Evolutionary conservation across 208 protist genomes (phyloP), one percentile per base, ranked within the genome.

Genomic region (Trypanosoma boissoni): DNA sequence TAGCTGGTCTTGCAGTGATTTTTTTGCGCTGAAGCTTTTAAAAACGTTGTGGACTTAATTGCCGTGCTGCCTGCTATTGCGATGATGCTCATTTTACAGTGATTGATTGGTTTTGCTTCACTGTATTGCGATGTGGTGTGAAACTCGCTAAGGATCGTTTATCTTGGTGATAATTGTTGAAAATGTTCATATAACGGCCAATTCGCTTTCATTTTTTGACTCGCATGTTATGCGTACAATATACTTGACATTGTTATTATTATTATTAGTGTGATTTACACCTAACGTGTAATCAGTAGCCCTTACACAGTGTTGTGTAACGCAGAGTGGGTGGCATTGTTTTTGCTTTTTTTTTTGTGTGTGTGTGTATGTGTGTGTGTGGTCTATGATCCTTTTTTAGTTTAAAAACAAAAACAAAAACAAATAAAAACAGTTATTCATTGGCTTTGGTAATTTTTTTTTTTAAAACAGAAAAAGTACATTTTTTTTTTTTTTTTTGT

Each of bases 201-300:
- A 53, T 55, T 14, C 58, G 46, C 42, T 74, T 78, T 29, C 84
- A n/a, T 71, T 39, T 45, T 62, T 41, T 63, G 78, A 24, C 29
- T 84, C 5, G 68, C 76, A 34, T 65, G 56, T 23, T 74, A 75
- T 41, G n/a, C 78, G 20, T 88, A 88, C 61, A 64, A 83, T 31
- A 60, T 83, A 20, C 45, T 77, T 43, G 84, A 62, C 3, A 44
- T 88, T 26, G 39, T 88, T 34, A 81, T 91, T 44, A 91, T 91
- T 26, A 37, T 88, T 34, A 81, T 91, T 44, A 91, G 88, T 80
- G 72, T 86, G 10, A 82, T 91, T 26, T 80, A 77, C 39, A 88
- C 80, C 6, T 81, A 76, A 66, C 73, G 70, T 29, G 85, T 86
- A 31, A 29, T 44, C 63, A 16, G 21, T 24, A 21, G 44, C 26